Base-by-base conservation (phyloP, 805 yeast genomes). In the Monosporozyma yasuniensis region DNA sequence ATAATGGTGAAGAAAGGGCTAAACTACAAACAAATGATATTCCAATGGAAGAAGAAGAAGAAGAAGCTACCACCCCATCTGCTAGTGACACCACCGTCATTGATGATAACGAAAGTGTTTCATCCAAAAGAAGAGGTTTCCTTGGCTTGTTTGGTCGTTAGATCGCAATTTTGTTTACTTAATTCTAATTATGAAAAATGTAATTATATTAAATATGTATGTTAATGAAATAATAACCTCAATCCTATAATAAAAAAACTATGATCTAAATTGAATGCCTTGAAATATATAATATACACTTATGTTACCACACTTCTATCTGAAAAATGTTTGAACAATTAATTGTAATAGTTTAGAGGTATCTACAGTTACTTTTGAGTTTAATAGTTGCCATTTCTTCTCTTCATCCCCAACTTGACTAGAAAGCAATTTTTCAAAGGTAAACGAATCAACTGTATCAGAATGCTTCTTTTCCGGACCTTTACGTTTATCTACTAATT, bases 121-220 rank as follows among this genome's bases (percentile, higher is more conserved):
- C 42, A 5, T 39, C 42, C 35, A 44, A 42, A 74, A 79, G 68
- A 81, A 75, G 78, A 53, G 87, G 91, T 2, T 79, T 86, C 61
- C 81, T 86, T 62, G 90, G 93, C 5, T 64, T 84, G 21, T 84
- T 84, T 67, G 84, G 89, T 39, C 77, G 81, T 53, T 67, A 55
- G 47, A 21, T 39, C 39, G 2, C 14, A 35, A 18, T 4, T 32
- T 14, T 7, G 35, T 12, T 32, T 32, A 32, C 16, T 32, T 12
- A 30, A 32, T 32, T 32, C 35, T 7, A 32, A 12, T 32, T 14
- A 32, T 32, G 35, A 32, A 25, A 25, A 12, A 37, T n/a, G 16
- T 27, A 28, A 18, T 14, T 27, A 42, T 28, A 42, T 14, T 28
- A 28, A 30, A 21, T 43, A 43, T 43, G 38, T 28, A 43, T 28